phyloP scores from a whole-genome alignment of 352 stramenopile genomes.

The Thraustotheca clavata region DNA sequence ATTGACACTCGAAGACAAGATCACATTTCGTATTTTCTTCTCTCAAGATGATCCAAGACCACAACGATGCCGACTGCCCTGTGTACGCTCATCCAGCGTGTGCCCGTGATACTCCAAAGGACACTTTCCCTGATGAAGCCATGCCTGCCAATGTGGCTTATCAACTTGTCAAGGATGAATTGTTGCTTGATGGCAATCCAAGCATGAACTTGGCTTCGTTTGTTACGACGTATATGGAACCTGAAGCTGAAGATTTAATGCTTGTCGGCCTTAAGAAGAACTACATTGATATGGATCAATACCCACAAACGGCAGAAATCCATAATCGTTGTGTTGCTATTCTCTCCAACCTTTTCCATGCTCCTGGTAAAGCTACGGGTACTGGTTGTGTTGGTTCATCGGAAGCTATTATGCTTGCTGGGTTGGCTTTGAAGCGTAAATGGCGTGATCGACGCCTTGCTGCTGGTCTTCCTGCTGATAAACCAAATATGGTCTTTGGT shows the following conservation, averaged over 20 bases:
- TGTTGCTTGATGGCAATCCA: constrained; percentile 82
- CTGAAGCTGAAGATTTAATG: constrained; percentile 86
- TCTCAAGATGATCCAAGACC: constrained; percentile 1
- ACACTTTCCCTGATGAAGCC: constrained; percentile 50
- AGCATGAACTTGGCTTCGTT: constrained; percentile 90
- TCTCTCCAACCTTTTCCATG: constrained; percentile 86
- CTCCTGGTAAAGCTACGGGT: constrained; percentile 52
- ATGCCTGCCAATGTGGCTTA: constrained; percentile 74
- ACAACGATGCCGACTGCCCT: constrained; percentile 23
- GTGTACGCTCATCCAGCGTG: constrained; percentile 81
- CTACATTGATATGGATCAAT: constrained; percentile 90
- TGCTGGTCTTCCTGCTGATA: constrained; percentile 66
- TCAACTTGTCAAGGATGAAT: constrained; percentile 85
- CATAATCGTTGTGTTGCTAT: constrained; percentile 91
- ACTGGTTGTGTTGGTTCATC: constrained; percentile 89
- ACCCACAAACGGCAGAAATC: constrained; percentile 88
- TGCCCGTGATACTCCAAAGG: constrained; percentile 47
- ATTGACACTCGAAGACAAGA: not conserved
- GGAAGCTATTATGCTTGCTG: constrained; percentile 87
- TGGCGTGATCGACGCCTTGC: constrained; percentile 83
- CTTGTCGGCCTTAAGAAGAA: constrained; percentile 84
- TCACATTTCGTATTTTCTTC: not conserved
- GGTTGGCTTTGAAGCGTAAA: constrained; percentile 86
- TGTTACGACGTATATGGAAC: constrained; percentile 90
- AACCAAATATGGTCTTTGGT: constrained; percentile 90